Evolutionary conservation across 495 filamentous ascomycete genomes (phyloP), one percentile per base, ranked within the genome.

Genomic region (Aspergillus conjunctus): DNA sequence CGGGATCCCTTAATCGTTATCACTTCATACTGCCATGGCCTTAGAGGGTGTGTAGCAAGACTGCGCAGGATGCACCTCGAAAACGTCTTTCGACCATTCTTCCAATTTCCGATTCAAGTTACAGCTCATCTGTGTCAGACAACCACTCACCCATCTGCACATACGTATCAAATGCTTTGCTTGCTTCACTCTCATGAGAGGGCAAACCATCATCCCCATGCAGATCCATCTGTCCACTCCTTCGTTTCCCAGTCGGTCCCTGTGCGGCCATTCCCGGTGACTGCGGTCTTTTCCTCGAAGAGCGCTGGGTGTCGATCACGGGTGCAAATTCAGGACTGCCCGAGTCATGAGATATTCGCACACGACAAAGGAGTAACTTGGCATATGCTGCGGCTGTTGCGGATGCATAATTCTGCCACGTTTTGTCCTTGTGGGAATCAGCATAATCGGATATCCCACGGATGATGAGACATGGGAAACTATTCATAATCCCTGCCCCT

Each of bases 401-500:
- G 9, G 73, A 67, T 3, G 69, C 72, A 57, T 72, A 76, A 15
- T 50, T 55, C 44, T 76, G 71, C 75, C 71, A 76, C 20, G 62
- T 52, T 41, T 76, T 67, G 34, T 63, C 72, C 62, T 76, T 78
- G 43, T 78, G 71, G 0, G 69, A 71, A 49, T 78, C 72, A 0
- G 67, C 58, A 51, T 78, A 78, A 34, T 78, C 69, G 48, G 59
- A 74, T 26, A 76, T 68, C 1, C 73, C 73, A 14, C 68, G 58
- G 22, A 77, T 72, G 10, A 68, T 59, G 2, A 76, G 63, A 52
- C 66, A 76, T 22, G 66, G 70, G 8, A 69, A 51, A 17, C 15
- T 58, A 31, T 66, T 56, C 66, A 73, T 70, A 8, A 80, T 44
- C 1, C 78, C 78, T 8, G 77, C 80, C 7, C 73, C 72, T 58